A percentile compares a stretch with the other conserved stretches of the same genome.
Conservation (phyloP, 2,329 filamentous ascomycete species). For the Dactylonectria macrodidyma region DNA sequence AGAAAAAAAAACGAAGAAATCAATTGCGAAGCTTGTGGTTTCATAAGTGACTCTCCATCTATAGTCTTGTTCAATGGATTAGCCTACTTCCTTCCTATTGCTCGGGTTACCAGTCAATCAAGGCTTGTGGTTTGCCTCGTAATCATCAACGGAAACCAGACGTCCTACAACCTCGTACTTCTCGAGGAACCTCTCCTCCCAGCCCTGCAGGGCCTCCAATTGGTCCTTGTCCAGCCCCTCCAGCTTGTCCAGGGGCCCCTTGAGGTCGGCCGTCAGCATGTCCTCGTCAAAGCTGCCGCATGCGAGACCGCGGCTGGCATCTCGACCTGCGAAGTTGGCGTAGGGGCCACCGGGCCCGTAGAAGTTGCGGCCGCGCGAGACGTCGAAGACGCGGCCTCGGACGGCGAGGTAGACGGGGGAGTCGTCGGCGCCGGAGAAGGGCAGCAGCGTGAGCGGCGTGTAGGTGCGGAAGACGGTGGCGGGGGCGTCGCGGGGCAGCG, state of each 20-base stretch:
- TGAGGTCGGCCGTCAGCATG: conserved; percentile 93
- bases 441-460: conserved; percentile 85
- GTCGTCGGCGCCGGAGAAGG: conserved; percentile 83
- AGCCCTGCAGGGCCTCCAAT: conserved; percentile 86
- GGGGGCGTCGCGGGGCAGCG: conserved; percentile 67
- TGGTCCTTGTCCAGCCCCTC: conserved; percentile 81
- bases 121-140: conserved; percentile 36
- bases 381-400: conserved; percentile 92
- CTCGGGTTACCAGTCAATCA: conserved; percentile 4
- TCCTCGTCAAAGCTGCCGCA: conserved; percentile 94
- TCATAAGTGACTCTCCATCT: background rate
- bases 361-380: conserved; percentile 88
- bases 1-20: background rate
- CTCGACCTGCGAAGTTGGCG: conserved; percentile 94
- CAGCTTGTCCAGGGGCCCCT: conserved; percentile 85
- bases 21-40: background rate
- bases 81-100: background rate
- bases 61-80: background rate
- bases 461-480: conserved; percentile 77
- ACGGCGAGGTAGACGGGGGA: conserved; percentile 92
- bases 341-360: conserved; percentile 97
- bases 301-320: conserved; percentile 90
- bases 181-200: conserved; percentile 93
- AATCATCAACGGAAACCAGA: conserved; percentile 73
- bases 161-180: conserved; percentile 97